Evolutionary conservation across 495 filamentous ascomycete genomes (phyloP).

Genomic region (Beverwykella pulmonaria): DNA sequence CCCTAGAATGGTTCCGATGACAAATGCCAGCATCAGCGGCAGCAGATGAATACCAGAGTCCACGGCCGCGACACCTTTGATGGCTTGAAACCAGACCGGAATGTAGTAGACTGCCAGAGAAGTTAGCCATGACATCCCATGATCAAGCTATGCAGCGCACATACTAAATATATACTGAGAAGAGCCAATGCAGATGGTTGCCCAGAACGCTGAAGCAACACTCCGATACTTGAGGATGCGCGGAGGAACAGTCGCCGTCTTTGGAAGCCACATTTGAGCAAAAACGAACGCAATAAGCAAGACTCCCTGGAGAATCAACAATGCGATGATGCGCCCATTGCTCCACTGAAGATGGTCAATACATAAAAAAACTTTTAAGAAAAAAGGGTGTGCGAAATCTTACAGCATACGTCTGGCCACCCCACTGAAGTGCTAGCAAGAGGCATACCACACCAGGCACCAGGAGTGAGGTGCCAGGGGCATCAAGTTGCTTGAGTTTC

Average conservation of each 20-base stretch:
- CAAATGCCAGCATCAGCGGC: too few species aligned
- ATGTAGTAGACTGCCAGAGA: too few species aligned
- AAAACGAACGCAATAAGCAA: neutral
- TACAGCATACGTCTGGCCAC: slow-evolving; percentile 50
- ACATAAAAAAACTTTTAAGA: neutral
- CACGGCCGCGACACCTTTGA: too few species aligned
- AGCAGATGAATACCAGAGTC: too few species aligned
- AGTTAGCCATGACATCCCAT: too few species aligned
- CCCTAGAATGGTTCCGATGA: too few species aligned
- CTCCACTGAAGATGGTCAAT: slow-evolving; percentile 63
- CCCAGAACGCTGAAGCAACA: neutral
- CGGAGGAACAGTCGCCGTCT: neutral
- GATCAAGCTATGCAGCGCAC: too few species aligned
- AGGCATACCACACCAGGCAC: slow-evolving; percentile 71
- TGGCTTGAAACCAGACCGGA: too few species aligned
- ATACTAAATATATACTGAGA: neutral
- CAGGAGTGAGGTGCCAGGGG: slow-evolving; percentile 65
- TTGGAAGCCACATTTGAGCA: slow-evolving; percentile 1
- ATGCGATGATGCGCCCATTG: slow-evolving; percentile 65
- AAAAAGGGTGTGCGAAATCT: neutral
- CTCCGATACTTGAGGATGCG: neutral
- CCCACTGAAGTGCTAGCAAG: slow-evolving; percentile 82
- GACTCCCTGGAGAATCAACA: slow-evolving; percentile 56
- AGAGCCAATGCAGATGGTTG: neutral
- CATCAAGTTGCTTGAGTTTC: slow-evolving; percentile 65